Evolutionary conservation across 371 early-diverging fungal genomes (phyloP).

Genomic region (Lichtheimia ramosa): DNA sequence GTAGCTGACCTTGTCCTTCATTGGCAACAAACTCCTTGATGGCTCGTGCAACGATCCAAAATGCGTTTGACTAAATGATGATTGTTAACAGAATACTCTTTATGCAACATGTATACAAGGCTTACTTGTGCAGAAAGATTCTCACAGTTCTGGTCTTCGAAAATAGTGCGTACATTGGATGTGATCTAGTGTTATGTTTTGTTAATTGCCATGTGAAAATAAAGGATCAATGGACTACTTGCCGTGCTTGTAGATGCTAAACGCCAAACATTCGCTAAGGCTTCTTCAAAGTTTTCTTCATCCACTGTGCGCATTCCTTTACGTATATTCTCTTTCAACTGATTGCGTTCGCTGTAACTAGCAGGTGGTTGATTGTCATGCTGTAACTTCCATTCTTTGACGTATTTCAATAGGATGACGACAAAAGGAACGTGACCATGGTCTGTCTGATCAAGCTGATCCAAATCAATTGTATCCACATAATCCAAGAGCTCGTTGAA

Average conservation of each 20-base stretch:
- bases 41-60: constrained; percentile 87
- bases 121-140: constrained; percentile 51
- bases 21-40: constrained; percentile 76
- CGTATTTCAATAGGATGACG: constrained; percentile 73
- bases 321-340: constrained; percentile 64
- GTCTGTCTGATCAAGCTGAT: constrained; percentile 63
- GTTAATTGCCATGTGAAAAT: neutral
- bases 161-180: constrained; percentile 46
- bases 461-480: constrained; percentile 65
- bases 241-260: constrained; percentile 34
- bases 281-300: constrained; percentile 90
- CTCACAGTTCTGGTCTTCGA: constrained; percentile 53
- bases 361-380: constrained; percentile 57
- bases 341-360: constrained; percentile 62
- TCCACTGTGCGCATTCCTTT: constrained; percentile 61
- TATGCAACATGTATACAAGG: neutral
- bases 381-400: constrained; percentile 68
- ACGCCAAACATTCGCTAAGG: constrained; percentile 61
- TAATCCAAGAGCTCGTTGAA: constrained; percentile 70
- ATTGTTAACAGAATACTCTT: neutral
- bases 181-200: constrained; percentile 33
- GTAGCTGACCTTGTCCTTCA: constrained; percentile 75
- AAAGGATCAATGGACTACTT: neutral
- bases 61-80: constrained; percentile 63
- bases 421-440: constrained; percentile 85